Evolutionary conservation across 805 yeast species (phyloP).

Genomic region (Diddensiella transvaalensis): DNA sequence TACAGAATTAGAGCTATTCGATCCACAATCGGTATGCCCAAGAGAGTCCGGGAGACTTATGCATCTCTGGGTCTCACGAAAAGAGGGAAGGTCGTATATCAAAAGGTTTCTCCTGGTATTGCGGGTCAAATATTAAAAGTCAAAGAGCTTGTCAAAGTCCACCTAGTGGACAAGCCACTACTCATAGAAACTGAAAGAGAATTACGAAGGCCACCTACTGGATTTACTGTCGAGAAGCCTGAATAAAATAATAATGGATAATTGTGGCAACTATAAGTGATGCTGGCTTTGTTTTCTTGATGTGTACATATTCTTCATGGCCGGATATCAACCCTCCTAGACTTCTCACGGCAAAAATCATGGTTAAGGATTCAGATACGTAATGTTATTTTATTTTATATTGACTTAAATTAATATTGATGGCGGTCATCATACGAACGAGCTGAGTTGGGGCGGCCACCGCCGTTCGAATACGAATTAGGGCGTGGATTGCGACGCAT

Average conservation of each 20-base stretch:
- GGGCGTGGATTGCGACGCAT: no score
- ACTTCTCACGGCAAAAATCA: no score
- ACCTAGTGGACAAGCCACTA: constrained; percentile 55
- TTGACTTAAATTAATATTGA: no score
- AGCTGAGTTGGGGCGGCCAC: no score
- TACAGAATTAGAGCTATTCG: constrained; percentile 72
- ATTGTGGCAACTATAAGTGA: not conserved
- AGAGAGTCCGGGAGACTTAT: constrained; percentile 58
- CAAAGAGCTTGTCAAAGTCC: constrained; percentile 83
- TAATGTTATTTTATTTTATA: no score
- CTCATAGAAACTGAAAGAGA: constrained; percentile 43
- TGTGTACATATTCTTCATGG: no score
- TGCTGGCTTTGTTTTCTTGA: no score
- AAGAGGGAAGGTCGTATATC: constrained; percentile 73
- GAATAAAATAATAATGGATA: not conserved
- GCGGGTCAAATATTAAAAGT: constrained; percentile 83
- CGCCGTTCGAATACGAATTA: no score
- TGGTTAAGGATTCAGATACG: no score
- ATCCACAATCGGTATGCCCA: constrained; percentile 84
- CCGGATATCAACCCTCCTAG: no score
- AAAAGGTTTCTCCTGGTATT: constrained; percentile 65
- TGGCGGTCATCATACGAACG: no score
- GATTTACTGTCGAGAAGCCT: constrained; percentile 29
- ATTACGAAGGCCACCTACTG: constrained; percentile 30
- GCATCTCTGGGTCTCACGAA: constrained; percentile 68